Evolutionary conservation across 108 stramenopile species (phyloP).

Genomic region (Skeletonema tropicum): DNA sequence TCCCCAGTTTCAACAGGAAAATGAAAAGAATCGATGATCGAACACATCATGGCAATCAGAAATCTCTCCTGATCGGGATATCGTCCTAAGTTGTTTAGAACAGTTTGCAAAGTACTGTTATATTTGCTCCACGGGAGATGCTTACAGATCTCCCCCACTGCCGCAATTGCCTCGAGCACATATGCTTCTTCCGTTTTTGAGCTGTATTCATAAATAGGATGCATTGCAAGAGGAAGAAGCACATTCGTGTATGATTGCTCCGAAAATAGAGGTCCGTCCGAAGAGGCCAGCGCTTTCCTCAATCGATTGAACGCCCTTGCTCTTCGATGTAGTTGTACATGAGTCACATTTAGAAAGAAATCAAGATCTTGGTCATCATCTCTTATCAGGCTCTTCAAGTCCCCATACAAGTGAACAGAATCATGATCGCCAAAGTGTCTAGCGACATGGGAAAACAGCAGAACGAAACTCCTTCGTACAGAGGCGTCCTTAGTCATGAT

Average conservation of each 20-base stretch:
- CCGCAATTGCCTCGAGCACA: slow-evolving; percentile 79
- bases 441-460: slow-evolving; percentile 70
- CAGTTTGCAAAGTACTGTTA: slow-evolving; percentile 62
- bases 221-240: slow-evolving; percentile 85
- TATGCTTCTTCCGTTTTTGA: slow-evolving; percentile 74
- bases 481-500: slow-evolving; percentile 49
- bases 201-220: slow-evolving; percentile 85
- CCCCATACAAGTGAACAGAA: slow-evolving; percentile 76
- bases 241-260: slow-evolving; percentile 70
- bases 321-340: slow-evolving; percentile 96
- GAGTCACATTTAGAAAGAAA: slow-evolving; percentile 93
- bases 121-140: slow-evolving; percentile 90
- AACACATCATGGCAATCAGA: slow-evolving; percentile 76
- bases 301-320: slow-evolving; percentile 79
- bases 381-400: slow-evolving; percentile 62
- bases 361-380: slow-evolving; percentile 91
- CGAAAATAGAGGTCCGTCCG: slow-evolving; percentile 35
- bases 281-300: slow-evolving; percentile 54
- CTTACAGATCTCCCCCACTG: slow-evolving; percentile 74
- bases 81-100: slow-evolving; percentile 68
- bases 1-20: slow-evolving; percentile 65
- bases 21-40: slow-evolving; percentile 84
- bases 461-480: slow-evolving; percentile 62
- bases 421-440: slow-evolving; percentile 32
- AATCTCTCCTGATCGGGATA: slow-evolving; percentile 80